Conservation (phyloP, 805 yeast species). For the Kodamaea sagamina region DNA sequence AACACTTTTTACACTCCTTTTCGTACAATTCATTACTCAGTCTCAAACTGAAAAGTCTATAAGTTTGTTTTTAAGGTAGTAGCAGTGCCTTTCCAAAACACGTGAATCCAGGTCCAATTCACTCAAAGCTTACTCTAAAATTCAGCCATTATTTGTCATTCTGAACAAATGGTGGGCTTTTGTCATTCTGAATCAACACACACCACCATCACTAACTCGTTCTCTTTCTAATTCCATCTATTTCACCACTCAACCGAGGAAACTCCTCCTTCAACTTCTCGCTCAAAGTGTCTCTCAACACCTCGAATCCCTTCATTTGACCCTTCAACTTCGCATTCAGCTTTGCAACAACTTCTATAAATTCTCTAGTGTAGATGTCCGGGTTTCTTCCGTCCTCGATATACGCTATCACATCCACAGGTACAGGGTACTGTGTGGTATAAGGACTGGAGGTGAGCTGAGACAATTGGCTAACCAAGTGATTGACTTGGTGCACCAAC, state of each 20-base stretch:
- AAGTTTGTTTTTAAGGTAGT: too few species aligned
- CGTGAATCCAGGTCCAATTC: too few species aligned
- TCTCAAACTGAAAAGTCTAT: too few species aligned
- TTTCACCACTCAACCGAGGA: conserved; percentile 66
- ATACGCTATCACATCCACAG: conserved; percentile 84
- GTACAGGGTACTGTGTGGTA: conserved; percentile 51
- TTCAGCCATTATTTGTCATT: too few species aligned
- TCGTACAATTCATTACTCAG: too few species aligned
- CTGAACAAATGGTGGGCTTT: too few species aligned
- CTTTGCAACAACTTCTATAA: conserved; percentile 89
- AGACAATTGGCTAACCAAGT: conserved; percentile 38
- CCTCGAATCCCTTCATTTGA: conserved; percentile 67
- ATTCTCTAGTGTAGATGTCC: conserved; percentile 94
- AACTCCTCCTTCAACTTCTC: conserved; percentile 72
- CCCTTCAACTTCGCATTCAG: conserved; percentile 88
- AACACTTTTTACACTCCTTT: too few species aligned
- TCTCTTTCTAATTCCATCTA: conserved; percentile 56
- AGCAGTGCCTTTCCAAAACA: too few species aligned
- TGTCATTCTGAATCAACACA: not conserved
- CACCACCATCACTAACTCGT: conserved; percentile 24
- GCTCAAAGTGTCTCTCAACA: conserved; percentile 66
- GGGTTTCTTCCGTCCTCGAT: conserved; percentile 97
- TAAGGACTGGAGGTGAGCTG: conserved; percentile 35
- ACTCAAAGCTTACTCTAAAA: too few species aligned
- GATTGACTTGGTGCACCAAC: conserved; percentile 44